Conservation (phyloP, 768 basidiomycete genomes). For the Daedalea quercina region DNA sequence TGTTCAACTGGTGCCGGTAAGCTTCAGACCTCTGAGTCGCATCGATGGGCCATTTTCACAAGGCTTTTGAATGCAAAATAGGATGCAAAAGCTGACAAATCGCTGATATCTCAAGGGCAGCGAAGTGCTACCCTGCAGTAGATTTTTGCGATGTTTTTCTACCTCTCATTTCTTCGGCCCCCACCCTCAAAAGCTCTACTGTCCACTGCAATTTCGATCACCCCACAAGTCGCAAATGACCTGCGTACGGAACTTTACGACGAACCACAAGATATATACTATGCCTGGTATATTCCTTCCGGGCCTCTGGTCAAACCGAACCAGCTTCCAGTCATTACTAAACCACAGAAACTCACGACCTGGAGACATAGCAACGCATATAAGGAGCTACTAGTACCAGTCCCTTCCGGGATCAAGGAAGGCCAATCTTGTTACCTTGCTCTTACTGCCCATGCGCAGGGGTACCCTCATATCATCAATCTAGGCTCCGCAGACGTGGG, state of each 20-base stretch:
- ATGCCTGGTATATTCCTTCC: slow-evolving; percentile 45
- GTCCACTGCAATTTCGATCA: slow-evolving; percentile 46
- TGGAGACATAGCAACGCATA: slow-evolving; percentile 67
- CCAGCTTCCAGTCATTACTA: slow-evolving; percentile 26
- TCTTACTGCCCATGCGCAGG: slow-evolving; percentile 34
- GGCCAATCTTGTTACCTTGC: slow-evolving; percentile 64
- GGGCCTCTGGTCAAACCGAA: slow-evolving; percentile 8
- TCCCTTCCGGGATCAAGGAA: slow-evolving; percentile 44
- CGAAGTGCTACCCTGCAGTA: no score
- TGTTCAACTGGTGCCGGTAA: no score
- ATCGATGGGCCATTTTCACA: no score
- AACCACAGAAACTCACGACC: slow-evolving; percentile 61
- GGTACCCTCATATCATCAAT: slow-evolving; percentile 29
- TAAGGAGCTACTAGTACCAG: slow-evolving; percentile 63
- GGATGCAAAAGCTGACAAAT: no score
- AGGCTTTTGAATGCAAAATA: no score
- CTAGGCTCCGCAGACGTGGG: slow-evolving; percentile 40
- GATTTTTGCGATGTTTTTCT: slow-evolving; percentile 61
- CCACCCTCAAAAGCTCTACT: slow-evolving; percentile 53
- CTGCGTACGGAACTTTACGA: slow-evolving; percentile 71
- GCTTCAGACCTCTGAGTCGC: no score
- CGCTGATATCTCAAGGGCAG: no score
- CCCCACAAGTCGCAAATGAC: slow-evolving; percentile 86
- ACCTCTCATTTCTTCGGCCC: slow-evolving; percentile 84
- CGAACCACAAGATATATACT: slow-evolving; percentile 56